Conservation (phyloP, 495 filamentous ascomycete species). For the Halenospora varia region DNA sequence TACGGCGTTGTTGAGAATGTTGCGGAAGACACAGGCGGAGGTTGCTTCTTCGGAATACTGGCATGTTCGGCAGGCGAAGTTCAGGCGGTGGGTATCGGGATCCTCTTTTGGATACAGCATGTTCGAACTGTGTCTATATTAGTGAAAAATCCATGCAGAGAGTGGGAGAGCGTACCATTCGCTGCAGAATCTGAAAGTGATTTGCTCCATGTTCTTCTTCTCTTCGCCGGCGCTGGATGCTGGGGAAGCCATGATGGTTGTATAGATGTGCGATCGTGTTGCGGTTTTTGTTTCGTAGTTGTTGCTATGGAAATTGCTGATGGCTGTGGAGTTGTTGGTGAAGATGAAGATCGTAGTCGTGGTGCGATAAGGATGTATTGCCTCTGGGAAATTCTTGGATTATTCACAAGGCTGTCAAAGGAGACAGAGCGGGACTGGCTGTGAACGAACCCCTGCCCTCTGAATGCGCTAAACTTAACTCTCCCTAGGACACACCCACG, state of each 20-base stretch:
- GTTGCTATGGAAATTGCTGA: not conserved
- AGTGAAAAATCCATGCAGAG: constrained; percentile 1
- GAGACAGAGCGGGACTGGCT: too few species aligned
- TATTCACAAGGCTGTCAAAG: too few species aligned
- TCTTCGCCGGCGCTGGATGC: constrained; percentile 51
- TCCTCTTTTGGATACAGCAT: constrained; percentile 97
- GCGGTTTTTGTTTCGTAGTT: not conserved
- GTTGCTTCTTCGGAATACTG: constrained; percentile 81
- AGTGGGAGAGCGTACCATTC: constrained; percentile 63
- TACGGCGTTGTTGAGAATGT: constrained; percentile 80
- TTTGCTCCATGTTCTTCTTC: constrained; percentile 64
- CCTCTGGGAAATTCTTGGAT: not conserved
- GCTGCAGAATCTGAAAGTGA: constrained; percentile 93
- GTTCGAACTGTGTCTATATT: constrained; percentile 62
- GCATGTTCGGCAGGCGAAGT: constrained; percentile 79
- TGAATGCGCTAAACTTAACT: not conserved
- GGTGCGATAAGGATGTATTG: not conserved
- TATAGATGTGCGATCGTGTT: not conserved
- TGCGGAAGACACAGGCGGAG: constrained; percentile 85
- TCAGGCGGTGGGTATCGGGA: constrained; percentile 45
- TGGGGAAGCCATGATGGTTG: constrained; percentile 53
- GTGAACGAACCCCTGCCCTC: not conserved
- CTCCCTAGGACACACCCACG: not conserved
- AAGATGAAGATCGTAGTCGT: not conserved
- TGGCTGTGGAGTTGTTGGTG: not conserved